Conservation (phyloP, 495 filamentous ascomycete genomes). For the Cladorrhinum samala region DNA sequence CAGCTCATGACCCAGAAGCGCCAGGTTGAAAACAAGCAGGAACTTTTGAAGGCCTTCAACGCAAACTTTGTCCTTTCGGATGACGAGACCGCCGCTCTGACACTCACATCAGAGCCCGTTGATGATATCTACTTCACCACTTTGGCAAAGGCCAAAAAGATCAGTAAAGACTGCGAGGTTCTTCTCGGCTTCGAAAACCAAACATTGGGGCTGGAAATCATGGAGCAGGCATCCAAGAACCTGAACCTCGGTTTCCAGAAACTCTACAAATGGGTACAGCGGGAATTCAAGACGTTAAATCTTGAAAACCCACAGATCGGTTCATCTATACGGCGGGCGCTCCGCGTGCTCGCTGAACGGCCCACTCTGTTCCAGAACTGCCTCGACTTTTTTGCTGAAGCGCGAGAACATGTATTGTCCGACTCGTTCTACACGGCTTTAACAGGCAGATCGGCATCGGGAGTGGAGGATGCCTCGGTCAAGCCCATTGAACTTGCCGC, state of each 20-base stretch:
- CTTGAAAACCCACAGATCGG: conserved; percentile 93
- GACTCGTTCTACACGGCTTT: conserved; percentile 88
- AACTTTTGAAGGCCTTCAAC: conserved; percentile 74
- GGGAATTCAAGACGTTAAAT: conserved; percentile 86
- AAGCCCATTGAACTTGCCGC: conserved; percentile 94
- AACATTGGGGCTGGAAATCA: conserved; percentile 75
- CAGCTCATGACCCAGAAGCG: conserved; percentile 66
- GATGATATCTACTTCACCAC: conserved; percentile 80
- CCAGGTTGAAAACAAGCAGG: conserved; percentile 80
- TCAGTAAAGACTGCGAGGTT: conserved; percentile 81
- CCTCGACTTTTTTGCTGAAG: conserved; percentile 88
- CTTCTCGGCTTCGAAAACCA: conserved; percentile 88
- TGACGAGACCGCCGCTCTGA: conserved; percentile 66
- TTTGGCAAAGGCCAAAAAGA: conserved; percentile 75
- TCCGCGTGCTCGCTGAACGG: conserved; percentile 83
- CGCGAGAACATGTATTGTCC: conserved; percentile 77
- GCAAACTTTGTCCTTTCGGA: conserved; percentile 79
- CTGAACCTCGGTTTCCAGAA: conserved; percentile 94
- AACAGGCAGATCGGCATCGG: conserved; percentile 57
- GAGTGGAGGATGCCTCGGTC: conserved; percentile 44
- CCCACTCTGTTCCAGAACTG: conserved; percentile 90
- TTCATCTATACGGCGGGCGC: conserved; percentile 72
- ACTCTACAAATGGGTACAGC: conserved; percentile 88
- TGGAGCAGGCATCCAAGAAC: conserved; percentile 79
- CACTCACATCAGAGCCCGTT: conserved; percentile 69